Evolutionary conservation across 176 grass and related monocot species (phyloP).

Genomic region (Carex scoparia): DNA sequence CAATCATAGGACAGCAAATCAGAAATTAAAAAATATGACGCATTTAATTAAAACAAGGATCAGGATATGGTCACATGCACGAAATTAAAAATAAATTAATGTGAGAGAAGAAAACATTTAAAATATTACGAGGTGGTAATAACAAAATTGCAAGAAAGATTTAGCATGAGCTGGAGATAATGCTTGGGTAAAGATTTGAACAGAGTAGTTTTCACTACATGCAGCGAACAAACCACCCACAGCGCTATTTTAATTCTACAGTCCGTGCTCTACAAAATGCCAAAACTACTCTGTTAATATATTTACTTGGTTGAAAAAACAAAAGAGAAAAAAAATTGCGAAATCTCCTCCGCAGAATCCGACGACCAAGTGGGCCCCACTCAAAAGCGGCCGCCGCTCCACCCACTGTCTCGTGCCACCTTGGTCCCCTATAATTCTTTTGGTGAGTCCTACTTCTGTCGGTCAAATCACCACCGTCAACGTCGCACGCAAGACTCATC

Average conservation of each 20-base stretch:
- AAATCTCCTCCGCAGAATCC: constrained; percentile 19
- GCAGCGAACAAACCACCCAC: too few relatives aligned
- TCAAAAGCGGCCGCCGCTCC: constrained; percentile 7
- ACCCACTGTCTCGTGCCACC: background rate
- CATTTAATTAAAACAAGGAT: background rate
- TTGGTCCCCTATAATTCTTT: background rate
- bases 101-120: background rate
- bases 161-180: background rate
- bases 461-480: background rate
- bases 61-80: background rate
- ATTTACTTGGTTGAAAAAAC: background rate
- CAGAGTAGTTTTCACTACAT: too few relatives aligned
- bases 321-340: background rate
- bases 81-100: background rate
- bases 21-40: background rate
- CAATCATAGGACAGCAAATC: background rate
- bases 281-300: too few relatives aligned
- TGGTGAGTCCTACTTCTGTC: background rate
- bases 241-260: too few relatives aligned
- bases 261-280: too few relatives aligned
- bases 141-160: background rate
- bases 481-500: background rate
- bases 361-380: constrained; percentile 1
- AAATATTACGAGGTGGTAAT: background rate
- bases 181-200: too few relatives aligned